phyloP scores from a whole-genome alignment of 1,284 basidiomycete genomes.

The Melampsora occidentalis region DNA sequence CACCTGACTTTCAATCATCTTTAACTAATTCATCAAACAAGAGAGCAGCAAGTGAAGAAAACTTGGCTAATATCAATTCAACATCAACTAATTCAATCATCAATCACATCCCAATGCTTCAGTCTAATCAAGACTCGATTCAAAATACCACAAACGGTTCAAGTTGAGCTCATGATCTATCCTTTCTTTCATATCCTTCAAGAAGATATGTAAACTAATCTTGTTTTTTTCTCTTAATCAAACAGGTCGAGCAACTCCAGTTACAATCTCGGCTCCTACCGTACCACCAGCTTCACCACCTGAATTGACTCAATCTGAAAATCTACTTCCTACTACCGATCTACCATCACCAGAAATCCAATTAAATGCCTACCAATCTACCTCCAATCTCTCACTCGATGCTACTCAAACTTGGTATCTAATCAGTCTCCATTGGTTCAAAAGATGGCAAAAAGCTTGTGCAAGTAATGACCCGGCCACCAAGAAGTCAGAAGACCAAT shows the following conservation, averaged over 20 bases:
- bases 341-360: constrained; percentile 16
- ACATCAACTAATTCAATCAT: background rate
- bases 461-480: no score
- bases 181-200: background rate
- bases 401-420: constrained; percentile 37
- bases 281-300: background rate
- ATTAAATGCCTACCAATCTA: background rate
- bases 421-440: constrained; percentile 31
- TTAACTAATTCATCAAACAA: background rate
- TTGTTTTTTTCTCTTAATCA: background rate
- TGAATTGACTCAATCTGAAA: background rate
- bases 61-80: background rate
- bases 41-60: constrained; percentile 12
- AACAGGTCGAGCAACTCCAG: background rate
- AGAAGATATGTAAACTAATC: background rate
- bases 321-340: background rate
- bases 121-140: background rate
- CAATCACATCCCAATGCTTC: background rate
- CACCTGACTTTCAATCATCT: background rate
- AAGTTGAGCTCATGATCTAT: constrained; percentile 2
- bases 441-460: constrained; percentile 3
- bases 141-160: background rate
- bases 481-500: background rate
- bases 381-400: background rate
- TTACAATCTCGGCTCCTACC: background rate